phyloP scores from a whole-genome alignment of 2,329 filamentous ascomycete genomes.

The Albophoma yamanashiensis region DNA sequence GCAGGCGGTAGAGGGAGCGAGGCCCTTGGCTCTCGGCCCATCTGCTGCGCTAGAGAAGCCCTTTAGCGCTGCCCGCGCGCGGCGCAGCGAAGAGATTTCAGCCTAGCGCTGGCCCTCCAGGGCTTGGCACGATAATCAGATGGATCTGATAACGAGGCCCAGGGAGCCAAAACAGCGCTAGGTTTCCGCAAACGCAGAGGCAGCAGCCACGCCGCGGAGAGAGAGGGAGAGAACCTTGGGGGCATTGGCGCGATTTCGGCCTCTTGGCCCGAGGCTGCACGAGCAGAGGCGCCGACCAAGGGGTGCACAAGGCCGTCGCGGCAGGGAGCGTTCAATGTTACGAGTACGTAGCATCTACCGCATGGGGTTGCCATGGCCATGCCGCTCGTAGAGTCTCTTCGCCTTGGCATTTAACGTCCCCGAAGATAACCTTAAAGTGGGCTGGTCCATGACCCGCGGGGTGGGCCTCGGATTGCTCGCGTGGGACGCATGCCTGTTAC shows the following conservation, averaged over 20 bases:
- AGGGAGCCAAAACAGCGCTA: background rate
- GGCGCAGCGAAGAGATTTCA: background rate
- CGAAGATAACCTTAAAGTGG: background rate
- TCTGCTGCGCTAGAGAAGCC: no score
- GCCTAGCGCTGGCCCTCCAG: background rate
- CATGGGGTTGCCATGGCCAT: no score
- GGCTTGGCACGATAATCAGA: background rate
- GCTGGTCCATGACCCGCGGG: background rate
- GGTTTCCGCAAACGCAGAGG: background rate
- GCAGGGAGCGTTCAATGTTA: no score
- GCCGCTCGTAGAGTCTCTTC: no score
- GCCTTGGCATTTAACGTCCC: no score
- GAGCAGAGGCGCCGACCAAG: background rate
- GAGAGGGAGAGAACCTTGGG: no score
- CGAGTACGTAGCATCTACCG: no score
- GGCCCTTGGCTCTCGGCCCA: no score
- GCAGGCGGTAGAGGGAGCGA: no score
- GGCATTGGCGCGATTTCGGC: background rate
- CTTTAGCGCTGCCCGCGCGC: background rate
- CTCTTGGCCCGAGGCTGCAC: background rate
- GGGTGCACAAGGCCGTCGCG: no score
- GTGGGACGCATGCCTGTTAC: no score
- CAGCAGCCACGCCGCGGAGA: background rate
- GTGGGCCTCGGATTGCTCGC: no score
- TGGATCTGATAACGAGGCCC: constrained; percentile 4